These are phyloP conservation scores for Lathyrus tuberosus DNA, from an alignment of 306 rosid genomes.

Conservation along the genomic window DNA sequence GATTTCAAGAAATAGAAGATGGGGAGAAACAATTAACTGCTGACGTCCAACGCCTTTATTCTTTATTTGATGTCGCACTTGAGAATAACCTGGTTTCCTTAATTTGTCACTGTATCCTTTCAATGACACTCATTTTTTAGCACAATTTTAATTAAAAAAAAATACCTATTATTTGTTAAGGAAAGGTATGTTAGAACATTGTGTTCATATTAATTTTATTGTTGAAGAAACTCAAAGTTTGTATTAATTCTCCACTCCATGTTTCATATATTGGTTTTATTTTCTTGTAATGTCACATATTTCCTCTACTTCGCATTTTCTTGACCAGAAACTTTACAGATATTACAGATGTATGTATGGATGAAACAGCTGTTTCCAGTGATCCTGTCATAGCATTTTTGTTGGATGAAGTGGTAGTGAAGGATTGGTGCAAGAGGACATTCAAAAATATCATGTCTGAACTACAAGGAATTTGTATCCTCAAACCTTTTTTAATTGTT, in stretches of 20 bases:
- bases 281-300: neutral
- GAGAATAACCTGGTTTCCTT: constrained; percentile 89
- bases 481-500: constrained; percentile 39
- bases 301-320: constrained; percentile 44
- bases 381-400: constrained; percentile 96
- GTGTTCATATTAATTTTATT: constrained; percentile 25
- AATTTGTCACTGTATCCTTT: constrained; percentile 96
- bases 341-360: constrained; percentile 97
- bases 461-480: constrained; percentile 91
- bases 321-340: constrained; percentile 70
- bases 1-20: constrained; percentile 75
- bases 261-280: neutral
- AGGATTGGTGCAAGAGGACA: constrained; percentile 98
- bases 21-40: constrained; percentile 69
- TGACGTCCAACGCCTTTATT: constrained; percentile 85
- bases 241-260: neutral
- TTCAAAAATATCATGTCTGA: constrained; percentile 67
- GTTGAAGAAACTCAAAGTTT: constrained; percentile 3
- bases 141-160: neutral
- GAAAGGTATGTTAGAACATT: constrained; percentile 2
- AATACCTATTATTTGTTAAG: constrained; percentile 17
- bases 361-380: constrained; percentile 96
- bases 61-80: constrained; percentile 91
- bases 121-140: constrained; percentile 18
- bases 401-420: constrained; percentile 99